Evolutionary conservation across 371 early-diverging fungal genomes (phyloP).

Genomic region (Actinomortierella ambigua): DNA sequence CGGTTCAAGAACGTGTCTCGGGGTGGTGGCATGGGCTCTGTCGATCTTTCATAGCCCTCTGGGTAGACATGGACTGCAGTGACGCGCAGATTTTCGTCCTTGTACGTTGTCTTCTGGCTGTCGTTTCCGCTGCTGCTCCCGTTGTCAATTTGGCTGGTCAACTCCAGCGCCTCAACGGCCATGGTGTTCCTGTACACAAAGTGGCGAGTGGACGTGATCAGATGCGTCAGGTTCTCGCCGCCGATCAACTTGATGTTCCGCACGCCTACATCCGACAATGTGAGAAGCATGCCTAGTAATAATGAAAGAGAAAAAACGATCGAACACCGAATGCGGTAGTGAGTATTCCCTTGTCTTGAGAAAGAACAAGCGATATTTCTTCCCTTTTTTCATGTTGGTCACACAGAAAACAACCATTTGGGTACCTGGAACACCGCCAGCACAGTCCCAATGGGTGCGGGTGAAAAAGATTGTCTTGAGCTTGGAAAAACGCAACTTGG

Average conservation of each 20-base stretch:
- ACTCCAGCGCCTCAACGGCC: constrained; percentile 24
- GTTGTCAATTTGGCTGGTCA: constrained; percentile 20
- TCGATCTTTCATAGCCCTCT: constrained; percentile 12
- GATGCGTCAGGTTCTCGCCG: constrained; percentile 80
- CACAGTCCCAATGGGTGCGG: constrained; percentile 75
- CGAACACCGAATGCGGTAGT: not conserved
- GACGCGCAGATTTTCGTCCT: constrained; percentile 70
- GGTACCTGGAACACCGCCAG: constrained; percentile 91
- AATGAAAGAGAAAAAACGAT: not conserved
- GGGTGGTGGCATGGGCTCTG: constrained; percentile 5
- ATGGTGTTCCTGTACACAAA: constrained; percentile 70
- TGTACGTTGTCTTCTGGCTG: constrained; percentile 26
- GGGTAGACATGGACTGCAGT: constrained; percentile 67
- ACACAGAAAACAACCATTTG: too few relatives aligned
- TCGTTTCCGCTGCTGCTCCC: constrained; percentile 8
- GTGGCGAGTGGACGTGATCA: constrained; percentile 79
- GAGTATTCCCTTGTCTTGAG: not conserved
- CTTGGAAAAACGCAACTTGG: constrained; percentile 70
- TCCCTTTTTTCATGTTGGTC: not conserved
- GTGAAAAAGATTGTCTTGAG: constrained; percentile 81
- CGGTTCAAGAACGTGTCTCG: not conserved
- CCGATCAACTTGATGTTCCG: constrained; percentile 68
- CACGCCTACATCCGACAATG: constrained; percentile 80
- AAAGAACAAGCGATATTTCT: not conserved
- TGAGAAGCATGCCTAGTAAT: constrained; percentile 82